Percentiles rank a stretch among this genome's conserved stretches.
These are phyloP conservation scores for Penstemon newberryi DNA, from an alignment of 257 asterid genomes.

Conservation along the genomic window DNA sequence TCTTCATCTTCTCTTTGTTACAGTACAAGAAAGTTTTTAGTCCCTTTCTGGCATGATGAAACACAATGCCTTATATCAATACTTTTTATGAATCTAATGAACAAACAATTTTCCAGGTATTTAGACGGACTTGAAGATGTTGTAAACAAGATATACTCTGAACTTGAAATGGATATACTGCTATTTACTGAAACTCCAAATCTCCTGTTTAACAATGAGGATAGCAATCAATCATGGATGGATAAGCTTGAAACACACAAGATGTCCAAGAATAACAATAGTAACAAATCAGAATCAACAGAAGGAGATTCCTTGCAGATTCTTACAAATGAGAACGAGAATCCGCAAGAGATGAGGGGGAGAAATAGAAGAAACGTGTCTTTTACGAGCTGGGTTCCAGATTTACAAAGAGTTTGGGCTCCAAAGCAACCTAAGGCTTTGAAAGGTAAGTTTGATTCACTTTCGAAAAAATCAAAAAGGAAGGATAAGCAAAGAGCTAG, in stretches of 20 bases:
- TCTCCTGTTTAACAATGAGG: slow-evolving; percentile 76
- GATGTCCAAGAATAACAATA: slow-evolving; percentile 45
- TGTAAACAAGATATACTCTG: slow-evolving; percentile 53
- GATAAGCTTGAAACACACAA: slow-evolving; percentile 54
- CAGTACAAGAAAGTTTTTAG: neutral
- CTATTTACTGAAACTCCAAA: slow-evolving; percentile 76
- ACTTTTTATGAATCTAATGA: slow-evolving; percentile 8
- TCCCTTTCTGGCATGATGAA: neutral
- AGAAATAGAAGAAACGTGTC: slow-evolving; percentile 54
- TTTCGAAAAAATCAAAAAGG: slow-evolving; percentile 51
- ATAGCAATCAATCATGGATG: slow-evolving; percentile 81
- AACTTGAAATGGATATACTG: slow-evolving; percentile 86
- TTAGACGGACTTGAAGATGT: slow-evolving; percentile 52
- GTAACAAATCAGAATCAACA: slow-evolving; percentile 44
- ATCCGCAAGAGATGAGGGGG: slow-evolving; percentile 55
- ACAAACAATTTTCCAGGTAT: slow-evolving; percentile 51
- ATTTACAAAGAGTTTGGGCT: slow-evolving; percentile 91
- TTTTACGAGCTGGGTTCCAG: slow-evolving; percentile 58
- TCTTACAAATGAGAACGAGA: slow-evolving; percentile 30
- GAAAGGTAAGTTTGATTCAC: slow-evolving; percentile 48
- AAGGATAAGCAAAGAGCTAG: slow-evolving; percentile 40
- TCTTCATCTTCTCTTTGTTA: neutral
- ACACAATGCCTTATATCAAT: neutral
- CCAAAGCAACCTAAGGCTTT: slow-evolving; percentile 58
- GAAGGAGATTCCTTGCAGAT: slow-evolving; percentile 56